Base-by-base conservation (phyloP, 441 rosid species). In the Arabidopsis hybrid region DNA sequence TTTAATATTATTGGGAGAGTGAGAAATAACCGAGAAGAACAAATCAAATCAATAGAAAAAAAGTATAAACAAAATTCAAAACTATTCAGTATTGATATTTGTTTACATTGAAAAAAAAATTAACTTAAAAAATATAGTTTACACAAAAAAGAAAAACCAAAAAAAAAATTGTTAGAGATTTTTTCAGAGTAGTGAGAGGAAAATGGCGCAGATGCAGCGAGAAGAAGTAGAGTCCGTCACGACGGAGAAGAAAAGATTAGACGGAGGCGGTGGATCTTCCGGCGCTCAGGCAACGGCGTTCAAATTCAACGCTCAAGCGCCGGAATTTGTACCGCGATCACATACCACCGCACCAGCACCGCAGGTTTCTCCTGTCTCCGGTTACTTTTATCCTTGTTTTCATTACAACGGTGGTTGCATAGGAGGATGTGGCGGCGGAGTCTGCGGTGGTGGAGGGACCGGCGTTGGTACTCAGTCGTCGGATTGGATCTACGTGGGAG, bases 301-400 rank as follows among this genome's bases (percentile, higher is more conserved):
- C 87, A 92, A 87, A 80, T 92, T 95, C 83, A 95, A 95, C 65
- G 98, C 86, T 2, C 90, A 87, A 16, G 98, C 98, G 4, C 96
- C 98, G 1, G 99, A 95, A 38, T 95, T 95, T 42, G 85, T 90
- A 6, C 96, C 97, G 0, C 82, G 91, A 83, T 84, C 93, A 8
- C 90, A 83, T 31, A 8, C 86, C 31, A 16, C 71, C 26, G 39
- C 40, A 34, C 57, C 76, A 49, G 21, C 65, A 63, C 18, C 81
- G 40, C 91, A 84, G 69, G 72, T 87, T 74, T 60, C 80, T 60
- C 89, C 91, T 0, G 56, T 90, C 36, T 84, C 95, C 12, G 93
- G 96, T 21, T 88, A 84, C 75, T 82, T 81, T 32, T 88, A 83
- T 40, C 97, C 97, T 17, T 90, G 79, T 14, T 86, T 85, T 29